Evolutionary conservation across 495 filamentous ascomycete species (phyloP), one percentile per base, ranked within the genome.

Genomic region (Polyplosphaeria fusca): DNA sequence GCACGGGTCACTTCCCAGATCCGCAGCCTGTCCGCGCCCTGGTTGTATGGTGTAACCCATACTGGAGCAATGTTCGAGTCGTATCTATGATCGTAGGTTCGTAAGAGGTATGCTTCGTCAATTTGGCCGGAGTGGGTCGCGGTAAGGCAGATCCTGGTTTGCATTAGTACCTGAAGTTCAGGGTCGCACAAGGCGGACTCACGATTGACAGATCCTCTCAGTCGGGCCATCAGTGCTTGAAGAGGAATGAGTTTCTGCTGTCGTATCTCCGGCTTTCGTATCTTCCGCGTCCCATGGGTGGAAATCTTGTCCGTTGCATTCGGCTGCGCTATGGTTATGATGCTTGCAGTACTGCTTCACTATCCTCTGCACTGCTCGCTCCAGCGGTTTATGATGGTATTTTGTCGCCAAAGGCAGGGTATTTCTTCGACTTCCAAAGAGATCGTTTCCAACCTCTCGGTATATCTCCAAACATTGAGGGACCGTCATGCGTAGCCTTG

Each of bases 1-100:
- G 78, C 78, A 7, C 78, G 68, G 0, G 78, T 79, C 0, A 79
- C 76, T 60, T 77, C 43, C 76, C 77, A 80, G 38, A 81, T 76
- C 0, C 67, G 63, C 13, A 77, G 54, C 18, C 65, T 51, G 44
- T 74, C 70, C 18, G 68, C 68, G 39, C 76, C 69, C 69, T 72
- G 67, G 55, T 74, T 73, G 65, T 74, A 74, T 3, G 53, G 63
- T 0, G 70, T 72, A 14, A 71, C 66, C 71, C 71, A 74, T 42
- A 63, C 58, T 0, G 70, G 70, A 5, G 64, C 57, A 37, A 60
- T 55, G 30, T 57, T 37, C 4, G 68, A 55, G 23, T 52, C 43
- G 60, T 75, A 73, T 25, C 54, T 68, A 64, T 74, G 69, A 42
- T 67, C 51, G 60, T 73, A 74, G 35, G 71, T 61, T 39, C 74